phyloP scores from a whole-genome alignment of 192 early-diverging fungal species.

The Entomortierella parvispora region DNA sequence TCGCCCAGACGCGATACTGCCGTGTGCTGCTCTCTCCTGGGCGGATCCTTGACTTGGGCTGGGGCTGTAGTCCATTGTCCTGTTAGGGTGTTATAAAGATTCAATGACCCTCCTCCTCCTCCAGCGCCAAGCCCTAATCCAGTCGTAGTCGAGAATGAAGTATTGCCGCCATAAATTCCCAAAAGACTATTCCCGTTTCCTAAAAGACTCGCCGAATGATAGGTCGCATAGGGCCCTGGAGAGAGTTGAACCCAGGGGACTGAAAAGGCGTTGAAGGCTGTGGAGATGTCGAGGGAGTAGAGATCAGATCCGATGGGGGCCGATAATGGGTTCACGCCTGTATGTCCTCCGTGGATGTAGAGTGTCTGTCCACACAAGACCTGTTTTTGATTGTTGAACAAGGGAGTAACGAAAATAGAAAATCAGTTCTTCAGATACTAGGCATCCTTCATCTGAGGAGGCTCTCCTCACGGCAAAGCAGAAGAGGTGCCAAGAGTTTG shows the following conservation, averaged over 20 bases:
- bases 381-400: slow-evolving; percentile 1
- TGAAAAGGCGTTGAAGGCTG: slow-evolving; percentile 34
- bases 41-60: slow-evolving; percentile 34
- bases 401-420: not conserved
- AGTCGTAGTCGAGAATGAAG: slow-evolving; percentile 30
- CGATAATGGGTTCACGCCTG: slow-evolving; percentile 36
- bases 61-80: slow-evolving; percentile 21
- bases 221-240: slow-evolving; percentile 40
- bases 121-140: too few species aligned
- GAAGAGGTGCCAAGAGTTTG: too few species aligned
- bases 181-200: slow-evolving; percentile 25
- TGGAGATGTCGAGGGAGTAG: slow-evolving; percentile 38
- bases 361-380: slow-evolving; percentile 32
- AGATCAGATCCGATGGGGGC: slow-evolving; percentile 43
- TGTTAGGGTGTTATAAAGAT: slow-evolving; percentile 22
- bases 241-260: slow-evolving; percentile 42
- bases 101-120: slow-evolving; percentile 2
- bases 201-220: slow-evolving; percentile 20
- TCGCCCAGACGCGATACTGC: slow-evolving; percentile 28
- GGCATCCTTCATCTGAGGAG: too few species aligned
- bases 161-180: slow-evolving; percentile 46
- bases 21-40: slow-evolving; percentile 28
- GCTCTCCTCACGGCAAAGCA: too few species aligned
- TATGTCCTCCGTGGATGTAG: slow-evolving; percentile 42
- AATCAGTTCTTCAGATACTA: too few species aligned